Percentiles rank a stretch among this genome's conserved stretches.
These are phyloP conservation scores for Trametes cingulata DNA, from an alignment of 768 basidiomycete genomes.

Conservation along the genomic window DNA sequence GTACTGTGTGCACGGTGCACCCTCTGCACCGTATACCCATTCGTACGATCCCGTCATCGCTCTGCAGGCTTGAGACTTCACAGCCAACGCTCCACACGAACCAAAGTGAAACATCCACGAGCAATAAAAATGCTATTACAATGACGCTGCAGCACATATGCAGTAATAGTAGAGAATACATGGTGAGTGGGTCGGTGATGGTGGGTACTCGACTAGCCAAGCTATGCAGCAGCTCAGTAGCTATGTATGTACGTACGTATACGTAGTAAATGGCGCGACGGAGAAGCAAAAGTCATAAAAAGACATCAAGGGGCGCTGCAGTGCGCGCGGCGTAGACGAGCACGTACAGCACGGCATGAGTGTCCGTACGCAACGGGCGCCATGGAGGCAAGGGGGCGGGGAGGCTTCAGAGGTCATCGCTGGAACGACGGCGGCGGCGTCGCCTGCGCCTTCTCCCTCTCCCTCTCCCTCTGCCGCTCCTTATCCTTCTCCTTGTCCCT, in stretches of 20 bases:
- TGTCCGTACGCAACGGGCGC: neutral
- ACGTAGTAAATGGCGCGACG: neutral
- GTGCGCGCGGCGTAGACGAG: neutral
- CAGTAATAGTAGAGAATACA: neutral
- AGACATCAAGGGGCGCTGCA: constrained; percentile 2
- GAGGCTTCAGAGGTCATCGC: constrained; percentile 1
- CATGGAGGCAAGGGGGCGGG: neutral
- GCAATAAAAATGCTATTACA: too few species aligned
- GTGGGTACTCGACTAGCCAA: too few species aligned
- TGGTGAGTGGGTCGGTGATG: neutral
- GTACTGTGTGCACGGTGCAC: too few species aligned
- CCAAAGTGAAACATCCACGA: too few species aligned
- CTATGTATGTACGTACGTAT: neutral
- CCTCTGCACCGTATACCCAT: too few species aligned
- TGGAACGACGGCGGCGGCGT: constrained; percentile 14
- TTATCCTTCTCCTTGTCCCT: constrained; percentile 52
- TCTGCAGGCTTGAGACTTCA: too few species aligned
- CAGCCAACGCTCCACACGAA: too few species aligned
- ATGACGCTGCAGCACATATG: neutral
- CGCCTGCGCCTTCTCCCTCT: constrained; percentile 5
- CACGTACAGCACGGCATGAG: neutral
- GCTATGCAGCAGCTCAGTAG: neutral
- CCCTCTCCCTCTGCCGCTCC: constrained; percentile 10
- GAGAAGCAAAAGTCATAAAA: constrained; percentile 16
- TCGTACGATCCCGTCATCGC: too few species aligned